Conservation (phyloP, 768 basidiomycete species). For the Gymnopilus junonius region DNA sequence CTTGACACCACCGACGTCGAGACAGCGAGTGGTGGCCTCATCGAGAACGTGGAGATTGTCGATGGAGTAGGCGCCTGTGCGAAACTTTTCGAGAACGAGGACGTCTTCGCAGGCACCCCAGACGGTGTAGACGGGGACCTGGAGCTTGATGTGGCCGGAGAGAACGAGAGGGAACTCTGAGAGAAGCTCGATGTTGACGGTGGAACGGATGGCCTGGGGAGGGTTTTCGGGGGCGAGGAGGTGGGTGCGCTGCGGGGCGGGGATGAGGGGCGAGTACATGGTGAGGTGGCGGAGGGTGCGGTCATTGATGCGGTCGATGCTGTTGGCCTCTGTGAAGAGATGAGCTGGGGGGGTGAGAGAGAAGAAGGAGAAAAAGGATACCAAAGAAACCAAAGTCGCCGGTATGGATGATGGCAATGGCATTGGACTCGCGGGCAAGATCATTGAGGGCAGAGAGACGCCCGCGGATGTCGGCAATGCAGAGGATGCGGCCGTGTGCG, state of each 20-base stretch:
- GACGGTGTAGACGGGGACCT: constrained; percentile 93
- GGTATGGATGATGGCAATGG: constrained; percentile 93
- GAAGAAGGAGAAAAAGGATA: constrained; percentile 33
- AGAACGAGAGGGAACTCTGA: constrained; percentile 95
- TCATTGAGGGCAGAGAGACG: constrained; percentile 88
- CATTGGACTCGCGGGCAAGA: constrained; percentile 86
- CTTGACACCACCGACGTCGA: constrained; percentile 93
- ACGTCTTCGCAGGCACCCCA: constrained; percentile 99
- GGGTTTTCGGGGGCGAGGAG: constrained; percentile 77
- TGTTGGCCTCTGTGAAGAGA: constrained; percentile 60
- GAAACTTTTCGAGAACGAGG: constrained; percentile 88
- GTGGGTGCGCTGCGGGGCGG: constrained; percentile 78
- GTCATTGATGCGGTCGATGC: constrained; percentile 91
- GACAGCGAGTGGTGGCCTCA: constrained; percentile 90
- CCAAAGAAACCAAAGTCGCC: constrained; percentile 99
- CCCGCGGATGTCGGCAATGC: constrained; percentile 93
- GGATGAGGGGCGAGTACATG: constrained; percentile 94
- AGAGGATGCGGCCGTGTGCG: constrained; percentile 85
- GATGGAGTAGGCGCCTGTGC: constrained; percentile 79
- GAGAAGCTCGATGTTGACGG: constrained; percentile 76
- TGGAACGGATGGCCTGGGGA: constrained; percentile 69
- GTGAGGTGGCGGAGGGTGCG: constrained; percentile 94
- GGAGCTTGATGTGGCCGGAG: constrained; percentile 87
- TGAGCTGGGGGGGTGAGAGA: constrained; percentile 1
- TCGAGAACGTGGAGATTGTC: constrained; percentile 92